Percentiles rank a stretch among this genome's conserved stretches.
Conservation (phyloP, 2,329 filamentous ascomycete species). For the Dothistroma septosporum region DNA sequence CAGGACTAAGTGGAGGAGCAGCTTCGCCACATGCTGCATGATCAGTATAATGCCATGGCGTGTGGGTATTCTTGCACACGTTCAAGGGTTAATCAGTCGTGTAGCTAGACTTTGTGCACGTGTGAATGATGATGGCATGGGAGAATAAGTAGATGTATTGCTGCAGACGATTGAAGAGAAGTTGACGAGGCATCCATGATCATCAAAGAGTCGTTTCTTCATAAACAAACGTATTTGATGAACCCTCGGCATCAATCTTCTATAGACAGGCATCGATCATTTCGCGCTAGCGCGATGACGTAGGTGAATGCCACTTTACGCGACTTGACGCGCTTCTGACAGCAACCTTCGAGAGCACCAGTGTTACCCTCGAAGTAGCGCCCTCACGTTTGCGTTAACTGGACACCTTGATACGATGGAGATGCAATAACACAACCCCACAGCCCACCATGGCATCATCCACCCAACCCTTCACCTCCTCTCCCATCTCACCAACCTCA, state of each 20-base stretch:
- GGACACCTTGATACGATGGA: not conserved
- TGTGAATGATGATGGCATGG: not conserved
- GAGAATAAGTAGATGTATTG: no score
- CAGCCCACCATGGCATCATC: slow-evolving; percentile 22
- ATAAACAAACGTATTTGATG: no score
- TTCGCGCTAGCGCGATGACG: not conserved
- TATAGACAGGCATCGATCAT: not conserved
- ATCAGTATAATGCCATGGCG: not conserved
- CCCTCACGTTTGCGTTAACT: not conserved
- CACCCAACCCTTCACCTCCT: slow-evolving; percentile 29
- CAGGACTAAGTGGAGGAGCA: slow-evolving; percentile 17
- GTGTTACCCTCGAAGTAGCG: not conserved
- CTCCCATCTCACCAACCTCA: slow-evolving; percentile 25
- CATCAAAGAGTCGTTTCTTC: no score
- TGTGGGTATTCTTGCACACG: no score
- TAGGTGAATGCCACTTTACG: not conserved
- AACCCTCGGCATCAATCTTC: not conserved
- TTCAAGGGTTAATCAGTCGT: not conserved
- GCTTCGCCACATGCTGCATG: slow-evolving; percentile 2
- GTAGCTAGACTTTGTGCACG: not conserved
- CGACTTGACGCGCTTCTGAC: not conserved
- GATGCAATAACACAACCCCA: slow-evolving; percentile 8
- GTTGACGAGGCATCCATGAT: no score
- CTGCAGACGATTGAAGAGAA: no score
- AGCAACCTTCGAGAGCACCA: not conserved